Conservation (phyloP, 208 protist genomes). For the Trypanosoma theileri region DNA sequence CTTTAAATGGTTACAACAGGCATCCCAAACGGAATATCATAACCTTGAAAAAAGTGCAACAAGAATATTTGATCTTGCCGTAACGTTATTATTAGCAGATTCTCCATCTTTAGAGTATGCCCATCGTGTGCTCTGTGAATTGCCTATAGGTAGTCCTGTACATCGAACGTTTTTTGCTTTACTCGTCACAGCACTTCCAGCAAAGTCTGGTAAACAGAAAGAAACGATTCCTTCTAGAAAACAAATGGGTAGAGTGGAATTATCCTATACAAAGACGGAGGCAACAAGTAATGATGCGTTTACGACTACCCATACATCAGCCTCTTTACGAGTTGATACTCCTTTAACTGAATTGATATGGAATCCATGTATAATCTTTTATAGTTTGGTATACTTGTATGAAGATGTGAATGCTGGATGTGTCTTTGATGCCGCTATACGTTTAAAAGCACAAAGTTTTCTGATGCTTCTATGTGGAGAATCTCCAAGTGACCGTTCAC, state of each 20-base stretch:
- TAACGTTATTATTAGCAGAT: constrained; percentile 25
- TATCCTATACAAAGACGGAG: constrained; percentile 1
- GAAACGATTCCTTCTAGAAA: neutral
- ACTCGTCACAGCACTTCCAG: constrained; percentile 21
- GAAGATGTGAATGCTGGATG: constrained; percentile 14
- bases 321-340: neutral
- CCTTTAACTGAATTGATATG: neutral
- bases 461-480: constrained; percentile 26
- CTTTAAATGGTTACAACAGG: constrained; percentile 28
- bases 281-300: constrained; percentile 11
- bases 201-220: constrained; percentile 5
- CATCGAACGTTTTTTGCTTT: constrained; percentile 28
- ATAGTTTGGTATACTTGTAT: constrained; percentile 25
- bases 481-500: constrained; percentile 3
- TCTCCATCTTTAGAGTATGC: constrained; percentile 10
- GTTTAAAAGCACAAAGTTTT: constrained; percentile 16
- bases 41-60: constrained; percentile 21
- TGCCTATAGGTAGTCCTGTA: constrained; percentile 22
- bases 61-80: constrained; percentile 27
- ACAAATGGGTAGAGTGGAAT: neutral
- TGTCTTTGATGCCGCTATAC: constrained; percentile 15
- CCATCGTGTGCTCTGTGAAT: constrained; percentile 8
- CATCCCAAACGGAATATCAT: neutral
- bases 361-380: constrained; percentile 20
- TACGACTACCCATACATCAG: neutral